phyloP scores from a whole-genome alignment of 495 filamentous ascomycete genomes.

The Penicillium samsonianum region DNA sequence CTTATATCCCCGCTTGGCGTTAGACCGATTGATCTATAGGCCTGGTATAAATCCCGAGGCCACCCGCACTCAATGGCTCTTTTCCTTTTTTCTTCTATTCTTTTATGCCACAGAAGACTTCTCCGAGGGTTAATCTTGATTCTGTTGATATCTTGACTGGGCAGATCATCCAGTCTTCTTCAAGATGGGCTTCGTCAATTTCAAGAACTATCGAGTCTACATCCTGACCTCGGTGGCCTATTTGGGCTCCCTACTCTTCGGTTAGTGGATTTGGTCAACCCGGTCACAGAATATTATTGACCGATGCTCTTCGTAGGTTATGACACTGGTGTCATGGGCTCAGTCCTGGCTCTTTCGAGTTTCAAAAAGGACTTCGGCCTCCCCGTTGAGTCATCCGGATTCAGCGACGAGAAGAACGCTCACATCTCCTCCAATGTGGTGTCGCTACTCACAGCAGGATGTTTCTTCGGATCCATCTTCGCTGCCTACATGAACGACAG shows the following conservation, averaged over 20 bases:
- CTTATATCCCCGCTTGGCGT: conserved; percentile 8
- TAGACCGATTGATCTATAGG: conserved; percentile 3
- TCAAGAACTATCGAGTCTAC: conserved; percentile 57
- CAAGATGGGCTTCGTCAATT: conserved; percentile 31
- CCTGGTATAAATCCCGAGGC: conserved; percentile 22
- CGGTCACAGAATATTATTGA: not conserved
- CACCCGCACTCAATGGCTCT: not conserved
- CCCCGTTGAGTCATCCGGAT: conserved; percentile 31
- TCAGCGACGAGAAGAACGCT: conserved; percentile 39
- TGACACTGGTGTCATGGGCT: conserved; percentile 62
- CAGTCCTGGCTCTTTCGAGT: conserved; percentile 53
- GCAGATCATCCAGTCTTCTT: not conserved
- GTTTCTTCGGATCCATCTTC: conserved; percentile 66
- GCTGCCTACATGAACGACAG: conserved; percentile 59
- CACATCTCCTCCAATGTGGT: conserved; percentile 58
- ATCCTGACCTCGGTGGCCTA: conserved; percentile 56
- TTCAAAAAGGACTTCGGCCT: conserved; percentile 60
- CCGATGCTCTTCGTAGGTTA: conserved; percentile 33
- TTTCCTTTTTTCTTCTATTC: not conserved
- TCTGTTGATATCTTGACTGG: not conserved
- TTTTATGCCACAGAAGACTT: not conserved
- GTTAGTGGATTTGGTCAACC: conserved; percentile 21
- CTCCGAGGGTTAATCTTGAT: not conserved
- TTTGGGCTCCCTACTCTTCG: conserved; percentile 55
- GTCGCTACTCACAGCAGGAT: conserved; percentile 63